Percentiles rank a stretch among this genome's conserved stretches.
Conservation (phyloP, 2,329 filamentous ascomycete genomes). For the Microsporum canis region DNA sequence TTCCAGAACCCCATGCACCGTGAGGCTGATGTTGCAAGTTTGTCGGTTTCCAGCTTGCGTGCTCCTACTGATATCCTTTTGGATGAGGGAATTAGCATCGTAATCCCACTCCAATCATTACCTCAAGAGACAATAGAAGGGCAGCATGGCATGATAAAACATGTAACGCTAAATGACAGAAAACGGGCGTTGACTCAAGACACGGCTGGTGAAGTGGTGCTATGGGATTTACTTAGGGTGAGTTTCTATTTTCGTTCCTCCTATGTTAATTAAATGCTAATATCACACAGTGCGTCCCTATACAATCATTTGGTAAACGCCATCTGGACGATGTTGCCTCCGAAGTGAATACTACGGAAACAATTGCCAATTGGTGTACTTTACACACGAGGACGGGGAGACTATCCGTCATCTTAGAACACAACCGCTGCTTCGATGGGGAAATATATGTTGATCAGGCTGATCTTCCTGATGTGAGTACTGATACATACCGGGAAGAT, state of each 20-base stretch:
- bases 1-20: constrained; percentile 52
- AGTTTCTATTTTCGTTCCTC: constrained; percentile 15
- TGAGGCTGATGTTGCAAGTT: constrained; percentile 43
- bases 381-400: constrained; percentile 89
- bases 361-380: constrained; percentile 89
- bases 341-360: constrained; percentile 76
- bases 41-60: constrained; percentile 22
- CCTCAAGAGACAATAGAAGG: constrained; percentile 82
- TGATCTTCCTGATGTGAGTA: constrained; percentile 52
- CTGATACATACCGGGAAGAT: constrained; percentile 78
- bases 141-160: constrained; percentile 88
- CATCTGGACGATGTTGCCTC: constrained; percentile 86
- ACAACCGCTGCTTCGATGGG: constrained; percentile 93
- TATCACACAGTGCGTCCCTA: constrained; percentile 60
- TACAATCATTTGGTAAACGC: constrained; percentile 86
- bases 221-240: constrained; percentile 89
- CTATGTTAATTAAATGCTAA: background rate
- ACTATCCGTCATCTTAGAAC: constrained; percentile 79
- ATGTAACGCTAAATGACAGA: constrained; percentile 81
- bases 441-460: constrained; percentile 94
- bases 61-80: constrained; percentile 27
- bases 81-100: constrained; percentile 38
- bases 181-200: constrained; percentile 82
- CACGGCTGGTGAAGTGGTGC: constrained; percentile 82
- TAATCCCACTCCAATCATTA: constrained; percentile 54